Conservation (phyloP, 306 rosid genomes). For the Begonia loranthoides region DNA sequence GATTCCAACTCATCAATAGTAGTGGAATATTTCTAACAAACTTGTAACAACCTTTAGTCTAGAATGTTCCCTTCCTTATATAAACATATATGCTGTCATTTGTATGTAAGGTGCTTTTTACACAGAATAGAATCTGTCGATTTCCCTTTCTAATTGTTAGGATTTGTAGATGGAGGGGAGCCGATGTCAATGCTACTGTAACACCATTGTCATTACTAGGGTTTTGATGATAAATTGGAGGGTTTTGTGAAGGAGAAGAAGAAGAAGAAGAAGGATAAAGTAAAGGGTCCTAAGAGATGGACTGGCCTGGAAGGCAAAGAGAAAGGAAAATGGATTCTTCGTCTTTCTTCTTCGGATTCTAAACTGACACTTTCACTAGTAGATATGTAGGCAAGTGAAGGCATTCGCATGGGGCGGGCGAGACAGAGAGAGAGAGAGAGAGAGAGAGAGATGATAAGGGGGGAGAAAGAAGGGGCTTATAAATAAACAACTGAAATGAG, state of each 20-base stretch:
- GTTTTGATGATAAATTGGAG: slow-evolving; percentile 14
- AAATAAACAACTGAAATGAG: slow-evolving; percentile 19
- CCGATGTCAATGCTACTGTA: slow-evolving; percentile 72
- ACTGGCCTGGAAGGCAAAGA: slow-evolving; percentile 68
- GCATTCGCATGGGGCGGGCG: slow-evolving; percentile 40
- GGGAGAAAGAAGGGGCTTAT: slow-evolving; percentile 19
- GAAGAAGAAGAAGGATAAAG: background rate
- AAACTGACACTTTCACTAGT: slow-evolving; percentile 20
- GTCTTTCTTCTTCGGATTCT: slow-evolving; percentile 18
- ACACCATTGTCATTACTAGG: slow-evolving; percentile 29
- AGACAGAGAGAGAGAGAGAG: slow-evolving; percentile 5
- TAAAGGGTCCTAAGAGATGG: slow-evolving; percentile 6
- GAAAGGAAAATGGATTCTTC: slow-evolving; percentile 70
- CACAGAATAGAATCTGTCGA: too few species aligned
- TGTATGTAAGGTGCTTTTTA: too few species aligned
- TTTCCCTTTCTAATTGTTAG: too few species aligned
- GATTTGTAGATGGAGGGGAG: slow-evolving; percentile 23
- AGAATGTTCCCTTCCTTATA: too few species aligned
- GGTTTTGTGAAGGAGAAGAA: slow-evolving; percentile 12
- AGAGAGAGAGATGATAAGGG: slow-evolving; percentile 20
- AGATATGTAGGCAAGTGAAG: slow-evolving; percentile 26
- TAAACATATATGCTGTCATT: too few species aligned
- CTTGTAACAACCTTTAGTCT: too few species aligned
- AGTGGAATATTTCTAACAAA: too few species aligned
- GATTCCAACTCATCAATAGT: too few species aligned